These are phyloP conservation scores for Sphagnum tenellum DNA, from an alignment of 225 moss, liverwort and hornwort genomes.

Conservation along the genomic window DNA sequence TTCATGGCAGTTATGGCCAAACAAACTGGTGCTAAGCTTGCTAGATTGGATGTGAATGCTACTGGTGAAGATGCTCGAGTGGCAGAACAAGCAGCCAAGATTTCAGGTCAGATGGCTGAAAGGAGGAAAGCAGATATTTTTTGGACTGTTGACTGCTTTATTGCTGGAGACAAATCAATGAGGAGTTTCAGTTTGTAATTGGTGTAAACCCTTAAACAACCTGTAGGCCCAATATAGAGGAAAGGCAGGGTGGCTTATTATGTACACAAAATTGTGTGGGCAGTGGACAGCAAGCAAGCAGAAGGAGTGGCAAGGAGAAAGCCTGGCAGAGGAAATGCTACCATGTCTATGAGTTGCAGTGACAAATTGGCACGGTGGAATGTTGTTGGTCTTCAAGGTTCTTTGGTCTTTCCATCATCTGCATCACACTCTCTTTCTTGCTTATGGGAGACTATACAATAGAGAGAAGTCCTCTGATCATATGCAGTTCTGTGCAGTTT, in stretches of 20 bases:
- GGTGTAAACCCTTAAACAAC: no score
- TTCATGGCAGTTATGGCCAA: slow-evolving; percentile 24
- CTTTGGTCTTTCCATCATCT: no score
- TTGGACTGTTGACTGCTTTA: no score
- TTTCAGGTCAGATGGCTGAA: neutral
- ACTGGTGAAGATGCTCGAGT: slow-evolving; percentile 54
- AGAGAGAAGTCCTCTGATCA: no score
- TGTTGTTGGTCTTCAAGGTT: slow-evolving; percentile 89
- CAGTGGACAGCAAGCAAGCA: slow-evolving; percentile 37
- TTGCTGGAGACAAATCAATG: no score
- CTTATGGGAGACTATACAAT: no score
- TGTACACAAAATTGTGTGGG: slow-evolving; percentile 10
- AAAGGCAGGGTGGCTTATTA: neutral
- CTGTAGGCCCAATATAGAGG: no score
- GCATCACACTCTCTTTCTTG: no score
- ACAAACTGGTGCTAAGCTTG: slow-evolving; percentile 89
- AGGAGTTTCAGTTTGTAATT: no score
- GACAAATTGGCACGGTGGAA: slow-evolving; percentile 98
- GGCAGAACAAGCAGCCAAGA: slow-evolving; percentile 53
- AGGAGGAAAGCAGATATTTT: no score
- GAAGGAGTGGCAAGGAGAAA: slow-evolving; percentile 78
- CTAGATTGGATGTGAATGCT: slow-evolving; percentile 43
- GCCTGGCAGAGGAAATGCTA: slow-evolving; percentile 91
- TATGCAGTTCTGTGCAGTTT: no score
- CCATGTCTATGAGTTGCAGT: slow-evolving; percentile 98